Evolutionary conservation across 345 rosid species (phyloP), one percentile per base, ranked within the genome.

Genomic region (Moricandia arvensis): DNA sequence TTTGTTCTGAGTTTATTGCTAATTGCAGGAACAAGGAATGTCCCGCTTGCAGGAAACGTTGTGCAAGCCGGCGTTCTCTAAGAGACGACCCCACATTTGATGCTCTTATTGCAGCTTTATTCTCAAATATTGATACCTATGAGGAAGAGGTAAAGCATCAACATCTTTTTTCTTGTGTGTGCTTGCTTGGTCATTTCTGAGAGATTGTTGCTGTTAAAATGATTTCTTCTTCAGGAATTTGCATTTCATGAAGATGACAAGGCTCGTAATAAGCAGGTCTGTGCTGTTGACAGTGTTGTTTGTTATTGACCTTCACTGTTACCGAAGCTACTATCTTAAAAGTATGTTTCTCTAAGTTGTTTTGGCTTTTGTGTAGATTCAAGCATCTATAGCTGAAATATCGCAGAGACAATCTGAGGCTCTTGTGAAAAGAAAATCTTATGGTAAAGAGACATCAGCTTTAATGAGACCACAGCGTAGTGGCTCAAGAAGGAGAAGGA

Each of bases 191-290:
- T n/a, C n/a, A n/a, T 21, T 21, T 21, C 69, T 33, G 10, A 41
- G 63, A 67, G 41, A 59, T 60, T 43, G 27, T 61, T 66, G 34
- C 72, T 73, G 47, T 27, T 63, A 54, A 49, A 49, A 57, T 62
- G 61, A n/a, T 47, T 6, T 2, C 10, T 70, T 79, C 64, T 54
- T 79, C 81, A 94, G 98, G 98, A 94, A 75, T 60, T 90, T 84
- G 96, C 95, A 77, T 91, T 91, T 82, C 96, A 88, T 63, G 97
- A 90, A 81, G 96, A 94, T 79, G 98, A 94, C 69, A 88, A 81
- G 75, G 89, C 86, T 74, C 93, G 94, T 72, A 94, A 94, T 79
- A 90, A 90, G 81, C 95, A 88, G 98, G 98, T 91, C 31, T 75
- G 11, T 67, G 37, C 13, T 62, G 11, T 70, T 24, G 35, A 66